Percentiles rank a stretch among this genome's conserved stretches.
Evolutionary conservation across 1,284 basidiomycete species (phyloP).

Genomic region (Fomes fomentarius): DNA sequence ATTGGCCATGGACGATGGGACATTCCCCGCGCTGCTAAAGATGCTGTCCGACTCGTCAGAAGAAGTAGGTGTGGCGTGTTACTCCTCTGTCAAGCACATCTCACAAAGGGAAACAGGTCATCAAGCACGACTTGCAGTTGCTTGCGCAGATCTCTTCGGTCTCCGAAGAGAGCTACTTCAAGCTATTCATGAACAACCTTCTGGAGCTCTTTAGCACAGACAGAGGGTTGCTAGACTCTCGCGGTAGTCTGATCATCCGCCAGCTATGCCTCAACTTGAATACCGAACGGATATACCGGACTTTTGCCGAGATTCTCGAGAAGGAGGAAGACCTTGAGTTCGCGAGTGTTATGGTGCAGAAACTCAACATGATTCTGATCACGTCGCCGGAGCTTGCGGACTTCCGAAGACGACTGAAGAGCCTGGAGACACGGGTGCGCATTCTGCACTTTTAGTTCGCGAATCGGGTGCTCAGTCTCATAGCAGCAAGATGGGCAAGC

Average conservation of each 20-base stretch:
- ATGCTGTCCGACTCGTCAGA: slow-evolving; percentile 97
- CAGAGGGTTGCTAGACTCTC: slow-evolving; percentile 84
- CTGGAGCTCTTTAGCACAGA: slow-evolving; percentile 96
- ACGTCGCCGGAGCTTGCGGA: slow-evolving; percentile 95
- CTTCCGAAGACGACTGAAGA: slow-evolving; percentile 92
- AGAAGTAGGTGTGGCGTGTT: slow-evolving; percentile 55
- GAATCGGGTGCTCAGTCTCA: slow-evolving; percentile 4
- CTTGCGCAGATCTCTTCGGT: slow-evolving; percentile 96
- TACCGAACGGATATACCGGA: slow-evolving; percentile 94
- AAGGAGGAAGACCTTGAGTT: slow-evolving; percentile 99
- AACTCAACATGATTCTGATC: slow-evolving; percentile 95
- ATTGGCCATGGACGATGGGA: slow-evolving; percentile 94
- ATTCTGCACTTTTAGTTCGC: background rate
- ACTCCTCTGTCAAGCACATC: background rate
- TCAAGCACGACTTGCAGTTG: slow-evolving; percentile 94
- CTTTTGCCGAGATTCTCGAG: slow-evolving; percentile 96
- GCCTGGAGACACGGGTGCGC: slow-evolving; percentile 87
- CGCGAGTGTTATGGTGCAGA: slow-evolving; percentile 96
- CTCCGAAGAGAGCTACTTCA: slow-evolving; percentile 95
- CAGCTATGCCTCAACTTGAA: slow-evolving; percentile 95
- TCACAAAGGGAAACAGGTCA: slow-evolving; percentile 56
- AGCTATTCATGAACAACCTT: slow-evolving; percentile 93
- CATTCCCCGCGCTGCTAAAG: slow-evolving; percentile 94
- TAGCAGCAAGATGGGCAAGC: slow-evolving; percentile 89
- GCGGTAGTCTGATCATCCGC: slow-evolving; percentile 95